Percentiles rank a stretch among this genome's conserved stretches.
These are phyloP conservation scores for Dalechampia spathulata DNA, from an alignment of 441 rosid genomes.

Conservation along the genomic window DNA sequence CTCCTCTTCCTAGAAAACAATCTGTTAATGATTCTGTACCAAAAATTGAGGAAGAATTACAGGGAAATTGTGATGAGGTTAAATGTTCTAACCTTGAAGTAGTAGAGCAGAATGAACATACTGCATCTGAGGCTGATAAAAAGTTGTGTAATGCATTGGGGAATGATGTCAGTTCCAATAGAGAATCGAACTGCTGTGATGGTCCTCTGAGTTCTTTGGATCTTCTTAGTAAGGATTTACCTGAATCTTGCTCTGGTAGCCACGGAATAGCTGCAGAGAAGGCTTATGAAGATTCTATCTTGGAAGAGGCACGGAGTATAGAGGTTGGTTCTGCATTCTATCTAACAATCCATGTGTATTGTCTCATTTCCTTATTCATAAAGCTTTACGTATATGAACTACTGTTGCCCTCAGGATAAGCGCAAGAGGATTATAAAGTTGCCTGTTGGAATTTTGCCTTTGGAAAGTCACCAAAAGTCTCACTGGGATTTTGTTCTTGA, in stretches of 20 bases:
- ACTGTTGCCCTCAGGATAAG: conserved; percentile 63
- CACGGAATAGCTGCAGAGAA: conserved; percentile 37
- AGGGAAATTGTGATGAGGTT: conserved; percentile 36
- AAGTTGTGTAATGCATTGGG: conserved; percentile 23
- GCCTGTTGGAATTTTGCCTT: conserved; percentile 47
- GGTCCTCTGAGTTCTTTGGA: conserved; percentile 36
- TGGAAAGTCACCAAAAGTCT: conserved; percentile 47
- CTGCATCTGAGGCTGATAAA: conserved; percentile 30
- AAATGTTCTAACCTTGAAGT: conserved; percentile 33
- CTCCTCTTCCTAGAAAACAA: conserved; percentile 26
- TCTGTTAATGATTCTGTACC: conserved; percentile 26
- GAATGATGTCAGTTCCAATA: conserved; percentile 26
- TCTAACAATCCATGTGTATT: conserved; percentile 15
- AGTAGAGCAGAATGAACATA: conserved; percentile 31
- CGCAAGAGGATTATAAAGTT: conserved; percentile 83
- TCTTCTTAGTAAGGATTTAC: conserved; percentile 29
- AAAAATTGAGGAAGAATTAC: conserved; percentile 42
- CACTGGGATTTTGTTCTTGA: conserved; percentile 99
- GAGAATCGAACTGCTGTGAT: conserved; percentile 24
- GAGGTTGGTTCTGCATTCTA: conserved; percentile 48
- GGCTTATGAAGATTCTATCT: conserved; percentile 68
- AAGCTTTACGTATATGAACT: conserved; percentile 18
- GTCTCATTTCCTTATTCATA: conserved; percentile 14
- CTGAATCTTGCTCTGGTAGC: conserved; percentile 34
- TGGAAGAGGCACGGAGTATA: conserved; percentile 88